Evolutionary conservation across 768 basidiomycete species (phyloP).

Genomic region (Termitomyces sp.): DNA sequence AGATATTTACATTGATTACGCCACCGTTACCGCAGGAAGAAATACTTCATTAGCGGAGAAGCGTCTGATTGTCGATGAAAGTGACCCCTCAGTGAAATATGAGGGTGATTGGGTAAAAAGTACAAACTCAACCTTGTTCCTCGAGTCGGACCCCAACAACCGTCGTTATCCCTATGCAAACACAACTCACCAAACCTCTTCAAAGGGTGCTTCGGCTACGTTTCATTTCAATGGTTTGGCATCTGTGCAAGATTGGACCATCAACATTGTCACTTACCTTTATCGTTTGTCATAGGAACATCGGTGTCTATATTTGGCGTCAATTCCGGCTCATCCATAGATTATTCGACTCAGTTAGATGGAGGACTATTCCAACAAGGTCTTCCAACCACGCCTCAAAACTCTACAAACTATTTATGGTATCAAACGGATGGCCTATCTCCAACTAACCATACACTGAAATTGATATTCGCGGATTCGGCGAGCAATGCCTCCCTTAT

Average conservation of each 20-base stretch:
- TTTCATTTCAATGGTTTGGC: not conserved
- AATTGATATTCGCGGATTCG: not conserved
- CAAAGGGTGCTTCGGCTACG: not conserved
- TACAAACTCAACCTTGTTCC: too few species aligned
- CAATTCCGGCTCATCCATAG: too few species aligned
- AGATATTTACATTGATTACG: not conserved
- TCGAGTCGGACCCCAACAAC: rapidly evolving
- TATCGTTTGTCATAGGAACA: not conserved
- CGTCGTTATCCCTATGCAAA: not conserved
- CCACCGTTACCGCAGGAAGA: not conserved
- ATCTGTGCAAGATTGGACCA: not conserved
- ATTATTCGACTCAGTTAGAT: rapidly evolving
- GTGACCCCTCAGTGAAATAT: not conserved
- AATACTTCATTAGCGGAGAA: not conserved
- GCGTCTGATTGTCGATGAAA: not conserved
- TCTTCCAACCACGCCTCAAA: too few species aligned
- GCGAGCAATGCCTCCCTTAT: not conserved
- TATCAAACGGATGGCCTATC: not conserved
- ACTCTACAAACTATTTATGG: not conserved
- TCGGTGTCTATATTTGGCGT: not conserved
- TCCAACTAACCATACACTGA: not conserved
- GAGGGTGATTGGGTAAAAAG: not conserved
- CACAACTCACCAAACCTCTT: not conserved
- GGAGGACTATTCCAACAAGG: too few species aligned
- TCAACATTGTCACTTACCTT: not conserved